Conservation (phyloP, 345 rosid genomes). For the Eucalyptus cloeziana region DNA sequence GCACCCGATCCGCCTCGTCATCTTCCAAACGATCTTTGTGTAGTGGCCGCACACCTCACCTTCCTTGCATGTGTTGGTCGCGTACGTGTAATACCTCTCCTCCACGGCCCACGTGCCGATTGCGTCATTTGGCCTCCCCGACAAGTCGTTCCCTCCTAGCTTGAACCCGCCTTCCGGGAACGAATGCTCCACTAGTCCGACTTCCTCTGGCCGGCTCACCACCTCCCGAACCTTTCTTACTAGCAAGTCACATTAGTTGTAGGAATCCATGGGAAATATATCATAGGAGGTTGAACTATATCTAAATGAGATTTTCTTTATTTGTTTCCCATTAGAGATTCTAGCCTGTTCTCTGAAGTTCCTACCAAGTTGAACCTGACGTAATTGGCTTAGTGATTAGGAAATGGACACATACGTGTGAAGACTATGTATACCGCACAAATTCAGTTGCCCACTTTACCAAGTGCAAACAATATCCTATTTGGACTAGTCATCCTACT, state of each 20-base stretch:
- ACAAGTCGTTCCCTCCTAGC: slow-evolving; percentile 59
- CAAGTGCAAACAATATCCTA: not conserved
- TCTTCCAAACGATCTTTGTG: slow-evolving; percentile 83
- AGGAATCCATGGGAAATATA: not conserved
- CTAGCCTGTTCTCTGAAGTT: not conserved
- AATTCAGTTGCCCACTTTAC: not conserved
- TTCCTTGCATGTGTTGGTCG: slow-evolving; percentile 30
- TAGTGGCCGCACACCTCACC: slow-evolving; percentile 76
- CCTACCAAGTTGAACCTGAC: not conserved
- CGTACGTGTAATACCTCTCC: slow-evolving; percentile 40
- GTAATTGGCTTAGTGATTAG: not conserved
- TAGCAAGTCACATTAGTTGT: not conserved
- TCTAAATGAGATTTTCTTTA: not conserved
- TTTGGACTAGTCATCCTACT: not conserved
- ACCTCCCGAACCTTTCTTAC: slow-evolving; percentile 46
- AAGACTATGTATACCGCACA: not conserved
- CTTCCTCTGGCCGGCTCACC: slow-evolving; percentile 27
- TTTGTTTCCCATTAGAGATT: not conserved
- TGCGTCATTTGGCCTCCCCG: slow-evolving; percentile 50
- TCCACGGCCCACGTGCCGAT: slow-evolving; percentile 53
- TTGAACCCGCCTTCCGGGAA: slow-evolving; percentile 41
- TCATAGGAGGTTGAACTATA: not conserved
- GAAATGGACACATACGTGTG: not conserved
- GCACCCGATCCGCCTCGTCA: slow-evolving; percentile 53
- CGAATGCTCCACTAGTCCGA: slow-evolving; percentile 53